Base-by-base conservation (phyloP, 805 yeast genomes). In the Saccharomycopsis javanensis region DNA sequence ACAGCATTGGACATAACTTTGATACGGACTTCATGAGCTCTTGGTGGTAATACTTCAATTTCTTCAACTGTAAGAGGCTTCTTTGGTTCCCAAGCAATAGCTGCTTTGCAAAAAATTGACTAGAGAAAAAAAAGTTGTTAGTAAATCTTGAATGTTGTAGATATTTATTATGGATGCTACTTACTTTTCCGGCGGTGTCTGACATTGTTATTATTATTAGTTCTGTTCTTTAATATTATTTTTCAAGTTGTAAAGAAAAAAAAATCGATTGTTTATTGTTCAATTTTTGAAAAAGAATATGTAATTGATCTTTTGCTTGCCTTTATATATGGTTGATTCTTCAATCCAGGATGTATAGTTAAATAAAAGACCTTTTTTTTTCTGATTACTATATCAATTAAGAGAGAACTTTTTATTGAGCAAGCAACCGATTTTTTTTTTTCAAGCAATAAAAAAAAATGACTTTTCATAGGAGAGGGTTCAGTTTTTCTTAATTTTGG, bases 11-110 rank as follows among this genome's bases (percentile, higher is more conserved):
- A 79, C 54, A 77, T 77, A 58, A 94, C 74, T 73, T 89, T 86
- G 71, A 94, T 87, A 72, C 99, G 86, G 52, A 94, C 98, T 75
- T 94, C 99, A 69, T 94, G 97, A 52, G 97, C 96, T 71, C 82
- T 86, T 64, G 99, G 99, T 25, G 99, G 90, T 25, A 80, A 85
- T 50, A 94, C 99, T 68, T 86, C 89, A 64, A 94, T 79, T 60
- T 86, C 87, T 74, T 94, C 99, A 59, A 94, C 79, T 46, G 82
- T 67, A 65, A 94, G 79, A 58, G 88, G 88, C 69, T 86, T 82
- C 51, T 85, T 88, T 30, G 98, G 94, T 70, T 86, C 96, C 92
- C 98, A 92, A 64, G 98, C 97, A 66, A 94, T 88, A 53, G 99
- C 99, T 59, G 99, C 99, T 69, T 82, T 79, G 76, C 98, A 94